phyloP scores from a whole-genome alignment of 768 basidiomycete species.

The Suillus brevipes region DNA sequence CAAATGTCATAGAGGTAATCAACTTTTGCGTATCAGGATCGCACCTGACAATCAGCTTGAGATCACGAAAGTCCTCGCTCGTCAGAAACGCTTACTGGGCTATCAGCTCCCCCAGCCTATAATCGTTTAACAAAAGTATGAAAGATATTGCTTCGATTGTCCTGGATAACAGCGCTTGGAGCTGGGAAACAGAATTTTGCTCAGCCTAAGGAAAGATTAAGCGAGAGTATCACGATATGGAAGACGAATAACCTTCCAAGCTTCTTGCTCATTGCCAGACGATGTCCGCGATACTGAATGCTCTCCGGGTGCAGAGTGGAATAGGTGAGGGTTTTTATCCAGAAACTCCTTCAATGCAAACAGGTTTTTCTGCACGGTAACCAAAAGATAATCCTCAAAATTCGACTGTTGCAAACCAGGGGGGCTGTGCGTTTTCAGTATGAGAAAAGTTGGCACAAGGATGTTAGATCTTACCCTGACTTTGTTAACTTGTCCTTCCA shows the following conservation, averaged over 20 bases:
- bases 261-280: constrained; percentile 73
- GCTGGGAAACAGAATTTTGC: constrained; percentile 76
- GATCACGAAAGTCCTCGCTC: constrained; percentile 3
- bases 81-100: constrained; percentile 53
- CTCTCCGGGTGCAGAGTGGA: constrained; percentile 79
- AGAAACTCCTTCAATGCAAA: constrained; percentile 74
- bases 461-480: constrained; percentile 45
- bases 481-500: constrained; percentile 84
- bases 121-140: constrained; percentile 88
- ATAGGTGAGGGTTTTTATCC: constrained; percentile 80
- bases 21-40: constrained; percentile 69
- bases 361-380: constrained; percentile 78
- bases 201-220: constrained; percentile 57
- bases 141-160: constrained; percentile 95
- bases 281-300: constrained; percentile 53
- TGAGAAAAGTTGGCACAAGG: constrained; percentile 1
- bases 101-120: constrained; percentile 83
- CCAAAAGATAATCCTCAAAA: constrained; percentile 60
- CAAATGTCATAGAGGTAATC: constrained; percentile 73
- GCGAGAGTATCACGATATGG: constrained; percentile 1
- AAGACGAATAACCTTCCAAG: constrained; percentile 67
- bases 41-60: constrained; percentile 49
- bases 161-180: constrained; percentile 72
- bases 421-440: constrained; percentile 30
- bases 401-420: constrained; percentile 56